Percentiles rank a stretch among this genome's conserved stretches.
phyloP scores from a whole-genome alignment of 2,329 filamentous ascomycete species.

The Penicillium sp. region DNA sequence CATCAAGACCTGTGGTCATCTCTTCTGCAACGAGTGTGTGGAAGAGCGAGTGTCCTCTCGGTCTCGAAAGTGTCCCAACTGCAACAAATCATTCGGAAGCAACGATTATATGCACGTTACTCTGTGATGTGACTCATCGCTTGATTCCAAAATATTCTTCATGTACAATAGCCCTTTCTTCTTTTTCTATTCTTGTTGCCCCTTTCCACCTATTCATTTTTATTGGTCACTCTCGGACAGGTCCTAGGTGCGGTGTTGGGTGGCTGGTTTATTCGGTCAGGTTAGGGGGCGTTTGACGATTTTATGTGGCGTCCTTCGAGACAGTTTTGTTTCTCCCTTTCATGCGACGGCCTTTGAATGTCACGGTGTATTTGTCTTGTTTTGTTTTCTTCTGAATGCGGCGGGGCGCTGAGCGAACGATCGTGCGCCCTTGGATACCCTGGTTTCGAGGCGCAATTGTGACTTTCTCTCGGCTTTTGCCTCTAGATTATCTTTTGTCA shows the following conservation, averaged over 20 bases:
- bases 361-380: not conserved
- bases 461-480: slow-evolving; percentile 13
- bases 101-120: slow-evolving; percentile 77
- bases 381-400: slow-evolving; percentile 7
- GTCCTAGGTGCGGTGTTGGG: slow-evolving; percentile 40
- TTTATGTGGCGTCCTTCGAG: slow-evolving; percentile 8
- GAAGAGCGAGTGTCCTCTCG: slow-evolving; percentile 86
- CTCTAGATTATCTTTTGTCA: slow-evolving; percentile 21
- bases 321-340: slow-evolving; percentile 3
- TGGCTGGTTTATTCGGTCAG: slow-evolving; percentile 33
- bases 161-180: slow-evolving; percentile 36
- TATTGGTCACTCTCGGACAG: slow-evolving; percentile 26
- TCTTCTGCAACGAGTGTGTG: slow-evolving; percentile 89
- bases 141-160: slow-evolving; percentile 19
- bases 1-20: slow-evolving; percentile 90
- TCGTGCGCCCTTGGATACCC: slow-evolving; percentile 31
- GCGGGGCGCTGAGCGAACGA: slow-evolving; percentile 14
- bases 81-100: slow-evolving; percentile 86
- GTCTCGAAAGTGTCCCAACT: slow-evolving; percentile 92
- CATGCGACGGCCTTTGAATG: not conserved
- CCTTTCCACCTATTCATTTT: slow-evolving; percentile 18
- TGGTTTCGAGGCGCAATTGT: slow-evolving; percentile 18
- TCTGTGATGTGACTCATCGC: slow-evolving; percentile 32
- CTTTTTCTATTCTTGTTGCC: slow-evolving; percentile 16
- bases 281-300: slow-evolving; percentile 33